Evolutionary conservation across 345 rosid species (phyloP).

Genomic region (Toxicodendron radicans): DNA sequence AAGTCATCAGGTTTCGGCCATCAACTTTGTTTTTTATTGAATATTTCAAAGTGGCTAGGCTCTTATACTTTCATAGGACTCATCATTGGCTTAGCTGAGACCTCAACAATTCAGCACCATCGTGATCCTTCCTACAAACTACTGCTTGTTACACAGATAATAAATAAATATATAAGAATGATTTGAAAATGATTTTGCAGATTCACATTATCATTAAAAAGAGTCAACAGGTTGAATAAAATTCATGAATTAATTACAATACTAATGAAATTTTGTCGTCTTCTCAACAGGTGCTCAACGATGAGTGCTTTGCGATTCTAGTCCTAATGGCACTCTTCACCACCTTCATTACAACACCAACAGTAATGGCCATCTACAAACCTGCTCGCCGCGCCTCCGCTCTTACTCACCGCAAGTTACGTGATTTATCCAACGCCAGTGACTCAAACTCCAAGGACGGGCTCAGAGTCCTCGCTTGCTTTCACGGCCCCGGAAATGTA

Average conservation of each 20-base stretch:
- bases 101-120: too few species aligned
- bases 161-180: too few species aligned
- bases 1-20: neutral
- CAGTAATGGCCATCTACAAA: constrained; percentile 69
- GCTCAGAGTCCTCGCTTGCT: constrained; percentile 69
- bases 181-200: too few species aligned
- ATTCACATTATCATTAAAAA: too few species aligned
- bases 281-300: constrained; percentile 66
- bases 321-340: constrained; percentile 89
- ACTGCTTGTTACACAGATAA: too few species aligned
- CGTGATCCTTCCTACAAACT: too few species aligned
- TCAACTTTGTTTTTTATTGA: neutral
- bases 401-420: constrained; percentile 46
- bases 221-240: too few species aligned
- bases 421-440: constrained; percentile 38
- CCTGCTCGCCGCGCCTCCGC: constrained; percentile 40
- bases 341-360: constrained; percentile 81
- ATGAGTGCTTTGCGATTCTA: constrained; percentile 69
- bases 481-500: constrained; percentile 63
- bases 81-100: neutral
- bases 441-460: constrained; percentile 36
- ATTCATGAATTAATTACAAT: neutral
- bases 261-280: neutral
- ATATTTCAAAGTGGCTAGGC: too few species aligned
- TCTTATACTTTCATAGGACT: neutral